These are phyloP conservation scores for Lactarius sanguifluus DNA, from an alignment of 768 basidiomycete species.

Conservation along the genomic window DNA sequence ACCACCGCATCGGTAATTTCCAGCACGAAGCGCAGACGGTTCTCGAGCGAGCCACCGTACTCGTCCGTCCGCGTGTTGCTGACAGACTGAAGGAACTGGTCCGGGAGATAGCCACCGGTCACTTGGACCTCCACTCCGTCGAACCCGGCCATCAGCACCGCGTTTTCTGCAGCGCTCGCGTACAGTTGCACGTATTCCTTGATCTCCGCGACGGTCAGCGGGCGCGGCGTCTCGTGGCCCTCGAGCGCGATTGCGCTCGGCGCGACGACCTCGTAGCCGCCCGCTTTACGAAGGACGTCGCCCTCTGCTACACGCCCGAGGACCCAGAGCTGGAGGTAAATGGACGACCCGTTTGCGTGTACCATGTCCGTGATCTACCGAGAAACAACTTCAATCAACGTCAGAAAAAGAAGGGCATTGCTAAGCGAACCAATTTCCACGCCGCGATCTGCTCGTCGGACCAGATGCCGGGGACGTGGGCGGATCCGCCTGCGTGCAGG, in stretches of 20 bases:
- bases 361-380: conserved; percentile 38
- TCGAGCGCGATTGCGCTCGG: neutral
- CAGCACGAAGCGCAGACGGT: conserved; percentile 43
- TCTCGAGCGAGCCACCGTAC: conserved; percentile 49
- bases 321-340: conserved; percentile 52
- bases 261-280: neutral
- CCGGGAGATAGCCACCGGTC: conserved; percentile 36
- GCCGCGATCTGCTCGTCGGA: conserved; percentile 47
- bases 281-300: conserved; percentile 1
- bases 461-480: conserved; percentile 50
- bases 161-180: conserved; percentile 35
- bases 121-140: conserved; percentile 37
- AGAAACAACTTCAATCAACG: neutral
- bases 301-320: conserved; percentile 40
- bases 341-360: conserved; percentile 44
- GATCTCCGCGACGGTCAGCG: conserved; percentile 50
- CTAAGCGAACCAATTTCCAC: conserved; percentile 50
- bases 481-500: conserved; percentile 44
- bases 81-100: conserved; percentile 42
- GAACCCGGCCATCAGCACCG: conserved; percentile 35
- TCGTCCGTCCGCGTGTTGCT: conserved; percentile 44
- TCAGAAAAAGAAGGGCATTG: neutral
- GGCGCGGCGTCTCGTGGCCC: conserved; percentile 37
- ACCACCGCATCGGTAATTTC: conserved; percentile 41
- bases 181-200: conserved; percentile 50